A percentile compares a stretch with the other conserved stretches of the same genome.
phyloP scores from a whole-genome alignment of 78 protist species.

The Emiliania huxleyi region DNA sequence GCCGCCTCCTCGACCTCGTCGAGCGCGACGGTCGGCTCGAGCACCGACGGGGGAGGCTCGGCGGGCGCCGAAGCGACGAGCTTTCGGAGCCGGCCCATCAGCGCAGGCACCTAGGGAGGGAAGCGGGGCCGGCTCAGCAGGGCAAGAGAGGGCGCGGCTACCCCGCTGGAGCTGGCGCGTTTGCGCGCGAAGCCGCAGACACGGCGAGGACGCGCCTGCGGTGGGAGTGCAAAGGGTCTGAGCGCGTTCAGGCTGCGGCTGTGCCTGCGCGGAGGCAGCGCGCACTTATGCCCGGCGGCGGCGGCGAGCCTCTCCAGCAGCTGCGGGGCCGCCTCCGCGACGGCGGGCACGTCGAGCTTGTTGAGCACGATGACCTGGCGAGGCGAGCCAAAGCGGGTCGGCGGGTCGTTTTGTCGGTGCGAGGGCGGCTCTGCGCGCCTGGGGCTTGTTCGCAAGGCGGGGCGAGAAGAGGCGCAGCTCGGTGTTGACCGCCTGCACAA shows the following conservation, averaged over 20 bases:
- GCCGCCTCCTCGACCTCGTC: neutral
- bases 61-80: neutral
- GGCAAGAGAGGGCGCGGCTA: too few species aligned
- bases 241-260: too few species aligned
- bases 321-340: neutral
- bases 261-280: too few species aligned
- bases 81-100: neutral
- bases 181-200: neutral
- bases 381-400: neutral
- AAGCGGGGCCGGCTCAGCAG: too few species aligned
- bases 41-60: neutral
- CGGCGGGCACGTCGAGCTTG: neutral
- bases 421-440: neutral
- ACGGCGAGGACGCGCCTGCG: neutral
- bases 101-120: neutral
- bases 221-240: too few species aligned
- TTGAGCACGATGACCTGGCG: neutral
- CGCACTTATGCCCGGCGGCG: neutral
- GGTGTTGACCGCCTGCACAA: neutral
- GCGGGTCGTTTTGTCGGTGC: too few species aligned
- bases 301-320: neutral
- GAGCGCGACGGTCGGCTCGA: neutral
- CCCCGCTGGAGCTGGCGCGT: too few species aligned
- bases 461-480: constrained; percentile 15
- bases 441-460: neutral